Evolutionary conservation across 345 rosid genomes (phyloP).

Genomic region (Erucastrum elatum): DNA sequence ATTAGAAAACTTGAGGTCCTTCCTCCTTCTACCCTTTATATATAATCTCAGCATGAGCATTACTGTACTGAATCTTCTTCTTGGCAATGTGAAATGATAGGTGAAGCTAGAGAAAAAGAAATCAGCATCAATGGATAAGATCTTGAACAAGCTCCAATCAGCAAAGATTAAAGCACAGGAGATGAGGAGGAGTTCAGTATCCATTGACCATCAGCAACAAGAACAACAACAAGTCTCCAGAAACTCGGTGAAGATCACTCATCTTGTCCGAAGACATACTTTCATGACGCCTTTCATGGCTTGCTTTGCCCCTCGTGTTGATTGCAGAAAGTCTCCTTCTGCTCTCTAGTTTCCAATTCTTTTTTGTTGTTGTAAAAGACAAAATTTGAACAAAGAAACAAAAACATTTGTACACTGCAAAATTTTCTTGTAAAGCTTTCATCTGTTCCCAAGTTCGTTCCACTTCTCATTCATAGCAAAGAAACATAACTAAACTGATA

Average conservation of each 20-base stretch:
- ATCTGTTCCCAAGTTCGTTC: not conserved
- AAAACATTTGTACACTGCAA: conserved; percentile 29
- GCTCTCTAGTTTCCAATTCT: conserved; percentile 9
- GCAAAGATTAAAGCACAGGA: conserved; percentile 70
- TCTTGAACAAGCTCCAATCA: conserved; percentile 62
- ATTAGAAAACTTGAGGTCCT: conserved; percentile 83
- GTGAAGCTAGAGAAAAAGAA: conserved; percentile 90
- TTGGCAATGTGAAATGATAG: conserved; percentile 41
- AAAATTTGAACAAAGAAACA: conserved; percentile 6
- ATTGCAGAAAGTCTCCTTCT: conserved; percentile 40
- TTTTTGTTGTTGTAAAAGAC: not conserved
- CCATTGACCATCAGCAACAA: conserved; percentile 39
- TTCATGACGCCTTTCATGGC: conserved; percentile 43
- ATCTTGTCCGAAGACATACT: conserved; percentile 43
- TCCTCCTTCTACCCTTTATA: not conserved
- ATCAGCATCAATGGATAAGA: conserved; percentile 78
- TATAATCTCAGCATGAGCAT: not conserved
- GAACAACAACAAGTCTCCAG: conserved; percentile 32
- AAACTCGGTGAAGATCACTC: conserved; percentile 39
- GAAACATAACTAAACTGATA: not conserved
- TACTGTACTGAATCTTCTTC: not conserved
- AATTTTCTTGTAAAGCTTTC: conserved; percentile 26
- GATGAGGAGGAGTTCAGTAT: conserved; percentile 60
- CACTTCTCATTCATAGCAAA: not conserved
- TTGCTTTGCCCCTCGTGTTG: conserved; percentile 59